A percentile compares a stretch with the other conserved stretches of the same genome.
Evolutionary conservation across 371 early-diverging fungal species (phyloP).

Genomic region (Mortierella sp.): DNA sequence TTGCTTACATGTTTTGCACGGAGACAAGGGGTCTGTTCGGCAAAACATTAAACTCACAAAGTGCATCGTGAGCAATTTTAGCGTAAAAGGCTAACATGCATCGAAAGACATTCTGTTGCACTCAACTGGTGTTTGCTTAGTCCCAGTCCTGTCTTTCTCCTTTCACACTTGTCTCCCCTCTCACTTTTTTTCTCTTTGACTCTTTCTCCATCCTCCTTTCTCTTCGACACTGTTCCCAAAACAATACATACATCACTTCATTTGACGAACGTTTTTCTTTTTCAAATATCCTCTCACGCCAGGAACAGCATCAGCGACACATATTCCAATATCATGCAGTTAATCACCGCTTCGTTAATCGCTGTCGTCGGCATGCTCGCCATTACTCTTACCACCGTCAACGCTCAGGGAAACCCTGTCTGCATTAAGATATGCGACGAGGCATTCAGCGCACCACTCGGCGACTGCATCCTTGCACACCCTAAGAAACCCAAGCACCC

Average conservation of each 20-base stretch:
- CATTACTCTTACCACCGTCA: slow-evolving; percentile 1
- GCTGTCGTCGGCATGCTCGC: slow-evolving; percentile 19
- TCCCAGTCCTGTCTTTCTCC: background rate
- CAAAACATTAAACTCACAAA: background rate
- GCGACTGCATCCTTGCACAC: slow-evolving; percentile 13
- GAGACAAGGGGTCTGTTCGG: background rate
- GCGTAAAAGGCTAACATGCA: background rate
- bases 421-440: slow-evolving; percentile 7
- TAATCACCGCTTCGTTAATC: slow-evolving; percentile 7
- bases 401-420: background rate
- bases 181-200: slow-evolving; percentile 1
- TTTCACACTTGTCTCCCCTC: background rate
- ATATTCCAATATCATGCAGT: slow-evolving; percentile 5
- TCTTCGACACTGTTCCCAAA: background rate
- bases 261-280: background rate
- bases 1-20: background rate
- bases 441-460: slow-evolving; percentile 16
- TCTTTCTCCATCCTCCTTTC: slow-evolving; percentile 1
- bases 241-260: background rate
- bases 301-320: background rate
- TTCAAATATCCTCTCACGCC: slow-evolving; percentile 3
- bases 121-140: background rate
- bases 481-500: slow-evolving; percentile 14
- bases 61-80: background rate
- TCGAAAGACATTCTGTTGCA: slow-evolving; percentile 1